Base-by-base conservation (phyloP, 1,284 basidiomycete genomes). In the Cryptococcus floricola region DNA sequence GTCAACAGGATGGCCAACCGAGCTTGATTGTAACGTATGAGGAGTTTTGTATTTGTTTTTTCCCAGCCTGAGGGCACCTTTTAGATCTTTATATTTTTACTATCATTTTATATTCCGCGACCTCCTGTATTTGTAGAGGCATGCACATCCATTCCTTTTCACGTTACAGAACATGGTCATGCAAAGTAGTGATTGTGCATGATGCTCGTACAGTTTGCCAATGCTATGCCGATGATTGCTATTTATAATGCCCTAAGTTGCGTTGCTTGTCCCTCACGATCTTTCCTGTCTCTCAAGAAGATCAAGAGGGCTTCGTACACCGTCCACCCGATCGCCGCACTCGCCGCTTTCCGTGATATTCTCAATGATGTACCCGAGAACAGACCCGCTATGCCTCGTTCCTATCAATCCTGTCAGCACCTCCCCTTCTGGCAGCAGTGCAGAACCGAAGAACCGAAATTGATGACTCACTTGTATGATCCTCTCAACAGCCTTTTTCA, bases 281-380 rank as follows among this genome's bases (percentile, higher is more conserved):
- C 18, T n/a, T 58, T 53, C 38, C 59, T 48, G 55, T 70, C 68
- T 31, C 68, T 45, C 9, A 81, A 69, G 85, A 83, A 54, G 23
- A 79, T 52, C 60, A 93, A 78, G 43, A 90, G 73, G 34, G 85
- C 88, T 75, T 95, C 93, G 67, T 94, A 96, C 1, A 93, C 88
- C 1, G 86, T 88, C 93, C 93, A 97, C 0, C 87, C 91, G 59
- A 97, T 91, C 0, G 87, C 88, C 23, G 89, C 91, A 67, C 89
- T 90, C n/a, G 90, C 79, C 1, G 94, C 85, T 73, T 96, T 97
- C 48, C 92, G 82, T 5, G 87, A 85, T 67, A 95, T 83, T 10
- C 93, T 83, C 42, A 97, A 79, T 1, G 86, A 86, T 19, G 85
- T 84, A 2, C 92, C 93, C 58, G 91, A 89, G 68, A 95, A 91